Percentiles rank a stretch among this genome's conserved stretches.
Conservation (phyloP, 176 grass and related monocot genomes). For the Microstegium vimineum region DNA sequence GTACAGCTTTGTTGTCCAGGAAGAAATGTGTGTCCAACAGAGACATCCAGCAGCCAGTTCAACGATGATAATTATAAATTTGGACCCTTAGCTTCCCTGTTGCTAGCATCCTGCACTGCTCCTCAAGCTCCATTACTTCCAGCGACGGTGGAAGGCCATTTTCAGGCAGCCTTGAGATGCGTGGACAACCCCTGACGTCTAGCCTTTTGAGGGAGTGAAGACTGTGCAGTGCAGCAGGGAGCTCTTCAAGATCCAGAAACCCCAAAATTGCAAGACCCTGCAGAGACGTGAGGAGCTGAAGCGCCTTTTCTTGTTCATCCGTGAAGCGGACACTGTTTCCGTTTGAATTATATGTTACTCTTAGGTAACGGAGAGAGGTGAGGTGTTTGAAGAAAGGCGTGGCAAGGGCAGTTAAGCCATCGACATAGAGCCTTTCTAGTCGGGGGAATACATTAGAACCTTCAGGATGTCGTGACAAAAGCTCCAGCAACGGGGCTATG, state of each 20-base stretch:
- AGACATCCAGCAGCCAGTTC: not conserved
- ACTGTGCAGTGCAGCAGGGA: conserved; percentile 11
- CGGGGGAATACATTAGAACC: not conserved
- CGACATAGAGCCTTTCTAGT: not conserved
- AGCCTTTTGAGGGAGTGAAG: conserved; percentile 13
- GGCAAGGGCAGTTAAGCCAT: not conserved
- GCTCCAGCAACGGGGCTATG: not conserved
- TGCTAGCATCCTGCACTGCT: not conserved
- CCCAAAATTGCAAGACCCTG: fast-evolving
- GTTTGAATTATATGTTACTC: not conserved
- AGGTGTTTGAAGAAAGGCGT: conserved; percentile 8
- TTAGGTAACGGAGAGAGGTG: not conserved
- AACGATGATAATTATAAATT: not conserved
- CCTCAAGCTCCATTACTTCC: not conserved
- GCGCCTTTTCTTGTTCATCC: conserved; percentile 10
- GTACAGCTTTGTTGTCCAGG: not conserved
- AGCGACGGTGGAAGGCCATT: conserved; percentile 16
- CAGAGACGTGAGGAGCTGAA: conserved; percentile 22
- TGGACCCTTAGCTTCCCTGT: not conserved
- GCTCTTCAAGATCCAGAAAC: fast-evolving
- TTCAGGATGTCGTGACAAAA: not conserved
- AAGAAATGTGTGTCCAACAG: not conserved
- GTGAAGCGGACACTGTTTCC: not conserved
- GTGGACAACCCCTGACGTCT: fast-evolving
- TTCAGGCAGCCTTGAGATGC: not conserved